Conservation (phyloP, 2,329 filamentous ascomycete species). For the Lachnellula occidentalis region DNA sequence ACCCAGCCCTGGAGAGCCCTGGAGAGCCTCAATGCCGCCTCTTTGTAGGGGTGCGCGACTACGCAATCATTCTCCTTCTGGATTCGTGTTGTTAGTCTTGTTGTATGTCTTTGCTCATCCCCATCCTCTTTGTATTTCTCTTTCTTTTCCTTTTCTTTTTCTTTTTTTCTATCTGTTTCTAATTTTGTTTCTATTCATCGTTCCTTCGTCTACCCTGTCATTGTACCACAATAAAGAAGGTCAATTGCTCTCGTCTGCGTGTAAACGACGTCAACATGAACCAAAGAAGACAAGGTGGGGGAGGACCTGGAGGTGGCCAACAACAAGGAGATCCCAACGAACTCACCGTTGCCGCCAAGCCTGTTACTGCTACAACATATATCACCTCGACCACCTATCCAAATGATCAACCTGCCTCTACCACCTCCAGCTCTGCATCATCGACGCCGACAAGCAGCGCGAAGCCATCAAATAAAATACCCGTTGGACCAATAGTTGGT, state of each 20-base stretch:
- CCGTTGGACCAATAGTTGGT: constrained; percentile 13
- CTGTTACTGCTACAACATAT: background rate
- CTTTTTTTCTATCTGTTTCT: no score
- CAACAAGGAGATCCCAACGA: background rate
- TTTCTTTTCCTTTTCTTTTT: background rate
- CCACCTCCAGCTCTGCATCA: constrained; percentile 4
- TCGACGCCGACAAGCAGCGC: constrained; percentile 11
- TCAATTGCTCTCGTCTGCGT: background rate
- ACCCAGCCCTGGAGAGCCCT: background rate
- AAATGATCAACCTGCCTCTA: background rate
- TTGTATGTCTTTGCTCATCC: background rate
- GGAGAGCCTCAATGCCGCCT: background rate
- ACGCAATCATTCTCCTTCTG: background rate
- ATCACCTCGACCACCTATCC: background rate
- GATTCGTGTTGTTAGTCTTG: background rate
- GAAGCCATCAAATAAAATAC: constrained; percentile 1
- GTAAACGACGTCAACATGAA: background rate
- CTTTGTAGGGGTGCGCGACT: background rate
- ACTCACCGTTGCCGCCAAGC: background rate
- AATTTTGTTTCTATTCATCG: background rate
- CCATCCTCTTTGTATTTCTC: no score
- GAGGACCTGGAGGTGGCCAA: background rate
- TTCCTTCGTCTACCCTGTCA: background rate
- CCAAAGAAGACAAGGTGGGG: background rate
- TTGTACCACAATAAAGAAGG: constrained; percentile 1